Base-by-base conservation (phyloP, 495 filamentous ascomycete species). In the Aspergillus avenaceus region DNA sequence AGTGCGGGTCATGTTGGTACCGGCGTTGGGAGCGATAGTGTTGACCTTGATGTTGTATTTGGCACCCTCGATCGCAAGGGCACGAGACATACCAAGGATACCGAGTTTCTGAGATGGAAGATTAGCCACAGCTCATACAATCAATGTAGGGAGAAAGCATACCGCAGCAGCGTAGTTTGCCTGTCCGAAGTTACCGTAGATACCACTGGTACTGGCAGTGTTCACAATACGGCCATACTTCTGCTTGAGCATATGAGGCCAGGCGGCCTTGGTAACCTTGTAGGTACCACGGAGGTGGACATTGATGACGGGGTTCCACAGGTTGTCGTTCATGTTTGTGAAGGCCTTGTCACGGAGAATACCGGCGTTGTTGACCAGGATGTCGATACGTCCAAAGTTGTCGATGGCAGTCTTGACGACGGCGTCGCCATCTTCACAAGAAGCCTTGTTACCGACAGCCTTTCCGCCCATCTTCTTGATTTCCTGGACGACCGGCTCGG, bases 31-130 rank as follows among this genome's bases (percentile, higher is more conserved):
- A 25, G 93, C 93, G 56, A 98, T 96, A 41, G 95, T 97, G 79
- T 98, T 98, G 62, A 96, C 91, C 66, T 82, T 89, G 71, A 98
- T 97, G 77, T 97, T 97, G 79, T 98, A 91, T 77, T 97, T 98
- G 45, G 80, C 81, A 56, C 93, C 93, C 75, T 98, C 93, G 41
- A 91, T 80, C 32, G 93, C 93, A 29, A 98, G 80, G 48, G 95
- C 86, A 55, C 91, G 87, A 16, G 90, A 95, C 74, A 98, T 88
- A 47, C 93, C 93, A 24, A 98, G 84, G 58, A 98, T 98, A 68
- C 87, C 95, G 52, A 84, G 80, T 83, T 98, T 98, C 48, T 56
- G 45, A 21, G 26, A 8, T 12, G 34, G 16, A 28, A 11, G 11
- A 24, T 65, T 52, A 64, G 57, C 45, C 38, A 13, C 19, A 46